phyloP scores from a whole-genome alignment of 2,329 filamentous ascomycete genomes.

The Fusarium coffeatum region DNA sequence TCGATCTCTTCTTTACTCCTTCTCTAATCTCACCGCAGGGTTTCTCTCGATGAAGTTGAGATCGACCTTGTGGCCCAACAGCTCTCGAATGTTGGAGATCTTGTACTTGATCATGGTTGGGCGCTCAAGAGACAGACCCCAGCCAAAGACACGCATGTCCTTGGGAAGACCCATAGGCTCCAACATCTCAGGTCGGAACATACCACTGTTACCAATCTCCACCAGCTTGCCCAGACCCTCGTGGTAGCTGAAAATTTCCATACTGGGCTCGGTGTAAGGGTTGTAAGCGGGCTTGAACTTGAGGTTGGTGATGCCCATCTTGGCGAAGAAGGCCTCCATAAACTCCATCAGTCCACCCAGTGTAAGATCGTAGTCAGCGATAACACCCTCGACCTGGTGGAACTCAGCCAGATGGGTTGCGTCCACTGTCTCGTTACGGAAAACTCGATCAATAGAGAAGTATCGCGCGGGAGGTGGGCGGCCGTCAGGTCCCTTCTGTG shows the following conservation, averaged over 20 bases:
- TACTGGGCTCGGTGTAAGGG: slow-evolving; percentile 92
- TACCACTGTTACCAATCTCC: slow-evolving; percentile 97
- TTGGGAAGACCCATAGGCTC: slow-evolving; percentile 93
- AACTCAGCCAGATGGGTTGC: slow-evolving; percentile 97
- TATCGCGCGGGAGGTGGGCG: slow-evolving; percentile 80
- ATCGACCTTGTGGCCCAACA: slow-evolving; percentile 96
- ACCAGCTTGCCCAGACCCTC: slow-evolving; percentile 89
- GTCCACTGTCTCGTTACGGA: slow-evolving; percentile 97
- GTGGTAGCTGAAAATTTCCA: slow-evolving; percentile 99
- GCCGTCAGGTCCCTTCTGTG: slow-evolving; percentile 79
- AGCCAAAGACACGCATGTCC: slow-evolving; percentile 93
- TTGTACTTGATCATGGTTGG: slow-evolving; percentile 98
- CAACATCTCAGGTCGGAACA: slow-evolving; percentile 99
- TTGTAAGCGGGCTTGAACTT: slow-evolving; percentile 99
- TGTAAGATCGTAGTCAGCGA: slow-evolving; percentile 94
- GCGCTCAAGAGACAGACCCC: slow-evolving; percentile 89
- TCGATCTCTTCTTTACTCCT: slow-evolving; percentile 65
- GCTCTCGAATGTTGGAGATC: slow-evolving; percentile 89
- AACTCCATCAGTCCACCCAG: slow-evolving; percentile 92
- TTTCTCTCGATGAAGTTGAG: slow-evolving; percentile 92
- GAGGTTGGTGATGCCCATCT: slow-evolving; percentile 88
- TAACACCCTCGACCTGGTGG: slow-evolving; percentile 98
- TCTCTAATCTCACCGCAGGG: slow-evolving; percentile 89
- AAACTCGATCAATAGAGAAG: slow-evolving; percentile 98
- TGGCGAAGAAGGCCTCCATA: slow-evolving; percentile 94